Percentiles rank a stretch among this genome's conserved stretches.
These are phyloP conservation scores for Haematococcus lacustris DNA, from an alignment of 139 green algal genomes.

Conservation along the genomic window DNA sequence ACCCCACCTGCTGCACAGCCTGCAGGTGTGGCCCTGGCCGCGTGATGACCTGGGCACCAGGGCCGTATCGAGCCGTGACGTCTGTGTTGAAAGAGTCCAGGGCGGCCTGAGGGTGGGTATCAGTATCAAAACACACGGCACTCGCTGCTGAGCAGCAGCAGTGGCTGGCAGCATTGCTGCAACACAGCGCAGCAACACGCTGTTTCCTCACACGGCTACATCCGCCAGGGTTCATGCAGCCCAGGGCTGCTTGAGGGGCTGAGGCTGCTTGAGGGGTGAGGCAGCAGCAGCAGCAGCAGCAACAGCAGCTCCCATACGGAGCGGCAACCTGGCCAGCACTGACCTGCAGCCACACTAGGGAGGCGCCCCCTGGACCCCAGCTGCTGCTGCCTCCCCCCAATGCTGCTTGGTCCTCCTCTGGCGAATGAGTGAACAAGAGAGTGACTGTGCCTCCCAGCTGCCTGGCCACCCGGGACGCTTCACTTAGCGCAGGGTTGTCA, in stretches of 20 bases:
- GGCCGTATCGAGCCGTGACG: not conserved
- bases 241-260: no score
- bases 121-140: not conserved
- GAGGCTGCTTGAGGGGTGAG: no score
- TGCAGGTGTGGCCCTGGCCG: conserved; percentile 6
- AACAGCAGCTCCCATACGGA: not conserved
- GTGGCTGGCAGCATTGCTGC: no score
- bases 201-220: no score
- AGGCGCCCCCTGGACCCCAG: not conserved
- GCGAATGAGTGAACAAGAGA: conserved; percentile 42
- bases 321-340: no score
- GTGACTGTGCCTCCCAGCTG: conserved; percentile 23
- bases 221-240: no score
- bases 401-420: conserved; percentile 27
- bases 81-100: not conserved
- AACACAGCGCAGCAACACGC: no score
- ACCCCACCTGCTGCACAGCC: not conserved
- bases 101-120: not conserved
- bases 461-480: conserved; percentile 22
- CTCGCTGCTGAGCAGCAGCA: no score
- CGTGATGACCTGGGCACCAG: not conserved
- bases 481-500: conserved; percentile 48
- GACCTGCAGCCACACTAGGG: conserved; percentile 3
- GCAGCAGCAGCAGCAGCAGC: not conserved
- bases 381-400: not conserved